These are phyloP conservation scores for Cystobasidium onofrii DNA, from an alignment of 768 basidiomycete genomes.

Conservation along the genomic window DNA sequence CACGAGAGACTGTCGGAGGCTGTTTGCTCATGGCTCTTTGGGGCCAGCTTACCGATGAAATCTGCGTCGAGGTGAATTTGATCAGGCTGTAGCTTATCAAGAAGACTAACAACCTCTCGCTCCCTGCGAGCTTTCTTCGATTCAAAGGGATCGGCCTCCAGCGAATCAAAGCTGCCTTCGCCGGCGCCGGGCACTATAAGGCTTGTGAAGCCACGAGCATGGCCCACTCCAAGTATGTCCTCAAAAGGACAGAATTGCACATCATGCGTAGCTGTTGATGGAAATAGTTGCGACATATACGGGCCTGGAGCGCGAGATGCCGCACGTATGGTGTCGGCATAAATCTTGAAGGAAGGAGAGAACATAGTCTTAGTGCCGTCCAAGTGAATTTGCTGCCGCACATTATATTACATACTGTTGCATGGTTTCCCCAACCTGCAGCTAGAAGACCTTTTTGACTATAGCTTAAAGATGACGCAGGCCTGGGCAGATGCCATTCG, in stretches of 20 bases:
- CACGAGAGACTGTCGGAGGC: slow-evolving; percentile 52
- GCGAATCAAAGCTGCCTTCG: slow-evolving; percentile 87
- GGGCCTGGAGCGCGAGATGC: slow-evolving; percentile 51
- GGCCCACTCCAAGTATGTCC: slow-evolving; percentile 70
- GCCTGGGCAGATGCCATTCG: slow-evolving; percentile 56
- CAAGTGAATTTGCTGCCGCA: background rate
- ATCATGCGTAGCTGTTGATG: slow-evolving; percentile 65
- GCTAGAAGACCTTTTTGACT: slow-evolving; percentile 75
- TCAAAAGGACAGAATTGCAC: slow-evolving; percentile 82
- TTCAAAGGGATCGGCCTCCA: slow-evolving; percentile 92
- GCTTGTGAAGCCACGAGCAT: slow-evolving; percentile 67
- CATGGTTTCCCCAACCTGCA: slow-evolving; percentile 70
- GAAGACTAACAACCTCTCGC: slow-evolving; percentile 75
- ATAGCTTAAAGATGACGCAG: slow-evolving; percentile 57
- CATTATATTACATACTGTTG: slow-evolving; percentile 58
- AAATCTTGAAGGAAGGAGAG: slow-evolving; percentile 54
- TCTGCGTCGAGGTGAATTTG: slow-evolving; percentile 62
- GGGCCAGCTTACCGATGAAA: slow-evolving; percentile 44
- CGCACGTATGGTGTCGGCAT: slow-evolving; percentile 46
- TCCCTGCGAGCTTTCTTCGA: slow-evolving; percentile 70
- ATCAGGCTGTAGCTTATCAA: slow-evolving; percentile 94
- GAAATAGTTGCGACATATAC: slow-evolving; percentile 79
- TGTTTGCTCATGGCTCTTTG: slow-evolving; percentile 46
- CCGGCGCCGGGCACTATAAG: slow-evolving; percentile 86
- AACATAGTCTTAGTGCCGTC: background rate